phyloP scores from a whole-genome alignment of 345 rosid species.

The Hibiscus syriacus region DNA sequence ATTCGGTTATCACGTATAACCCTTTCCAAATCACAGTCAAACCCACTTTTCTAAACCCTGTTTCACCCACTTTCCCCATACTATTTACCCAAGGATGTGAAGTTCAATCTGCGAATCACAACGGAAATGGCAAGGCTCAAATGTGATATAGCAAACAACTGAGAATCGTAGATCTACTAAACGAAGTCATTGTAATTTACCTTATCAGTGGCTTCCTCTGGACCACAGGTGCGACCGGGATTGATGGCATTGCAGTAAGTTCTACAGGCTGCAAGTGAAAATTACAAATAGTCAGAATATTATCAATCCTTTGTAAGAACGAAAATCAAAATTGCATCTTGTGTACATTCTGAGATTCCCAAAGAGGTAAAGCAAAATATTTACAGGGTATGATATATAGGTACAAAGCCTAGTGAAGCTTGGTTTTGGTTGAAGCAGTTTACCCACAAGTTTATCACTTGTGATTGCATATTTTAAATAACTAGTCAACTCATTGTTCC shows the following conservation, averaged over 20 bases:
- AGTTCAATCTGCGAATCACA: slow-evolving; percentile 51
- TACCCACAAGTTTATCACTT: no score
- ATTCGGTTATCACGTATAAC: background rate
- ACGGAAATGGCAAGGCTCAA: background rate
- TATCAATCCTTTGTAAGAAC: background rate
- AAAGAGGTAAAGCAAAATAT: background rate
- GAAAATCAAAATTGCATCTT: background rate
- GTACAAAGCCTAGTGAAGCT: no score
- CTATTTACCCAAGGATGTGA: slow-evolving; percentile 68
- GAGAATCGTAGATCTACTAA: background rate
- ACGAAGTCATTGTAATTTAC: slow-evolving; percentile 20
- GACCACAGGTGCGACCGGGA: slow-evolving; percentile 32
- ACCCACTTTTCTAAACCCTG: background rate
- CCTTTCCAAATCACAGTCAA: background rate
- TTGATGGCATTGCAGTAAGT: slow-evolving; percentile 27
- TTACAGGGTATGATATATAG: background rate
- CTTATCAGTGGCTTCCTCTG: slow-evolving; percentile 72
- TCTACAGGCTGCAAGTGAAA: slow-evolving; percentile 44
- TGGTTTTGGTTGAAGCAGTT: background rate
- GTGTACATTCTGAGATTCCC: background rate
- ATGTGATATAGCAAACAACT: background rate
- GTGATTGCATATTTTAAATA: background rate
- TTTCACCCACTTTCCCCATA: slow-evolving; percentile 24
- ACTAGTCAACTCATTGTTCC: background rate
- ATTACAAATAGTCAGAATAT: background rate